Conservation (phyloP, 1,139 yeast genomes). For the Lodderomyces theae region DNA sequence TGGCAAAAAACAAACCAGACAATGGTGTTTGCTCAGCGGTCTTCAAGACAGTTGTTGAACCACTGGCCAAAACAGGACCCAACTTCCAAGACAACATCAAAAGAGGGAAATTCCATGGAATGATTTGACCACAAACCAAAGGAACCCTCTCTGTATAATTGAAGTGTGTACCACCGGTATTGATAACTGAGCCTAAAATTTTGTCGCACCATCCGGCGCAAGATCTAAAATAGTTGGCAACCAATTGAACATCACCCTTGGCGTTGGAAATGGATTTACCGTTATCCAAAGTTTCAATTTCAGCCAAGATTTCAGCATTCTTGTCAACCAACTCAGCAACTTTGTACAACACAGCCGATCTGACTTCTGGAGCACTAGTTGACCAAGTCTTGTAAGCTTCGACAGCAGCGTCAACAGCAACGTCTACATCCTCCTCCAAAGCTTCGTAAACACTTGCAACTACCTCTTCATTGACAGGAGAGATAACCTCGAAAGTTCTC, state of each 20-base stretch:
- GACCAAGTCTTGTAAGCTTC: conserved; percentile 53
- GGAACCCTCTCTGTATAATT: conserved; percentile 65
- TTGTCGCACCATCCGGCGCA: conserved; percentile 88
- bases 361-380: conserved; percentile 40
- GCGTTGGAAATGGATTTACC: conserved; percentile 67
- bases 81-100: conserved; percentile 84
- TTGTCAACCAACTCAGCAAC: conserved; percentile 64
- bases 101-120: conserved; percentile 89
- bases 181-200: conserved; percentile 63
- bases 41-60: conserved; percentile 77
- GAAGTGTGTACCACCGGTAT: conserved; percentile 59
- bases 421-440: conserved; percentile 63
- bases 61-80: conserved; percentile 80
- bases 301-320: conserved; percentile 56
- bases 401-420: conserved; percentile 78
- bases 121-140: conserved; percentile 74
- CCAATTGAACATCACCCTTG: conserved; percentile 58
- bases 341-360: conserved; percentile 53
- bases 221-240: conserved; percentile 62
- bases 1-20: conserved; percentile 65
- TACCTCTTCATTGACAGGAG: conserved; percentile 67
- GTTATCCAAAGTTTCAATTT: conserved; percentile 75
- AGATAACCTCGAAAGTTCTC: conserved; percentile 56
- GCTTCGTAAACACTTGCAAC: conserved; percentile 71
- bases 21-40: conserved; percentile 84